Base-by-base conservation (phyloP, 2,329 filamentous ascomycete species). In the Chrysoporthe puriensis region DNA sequence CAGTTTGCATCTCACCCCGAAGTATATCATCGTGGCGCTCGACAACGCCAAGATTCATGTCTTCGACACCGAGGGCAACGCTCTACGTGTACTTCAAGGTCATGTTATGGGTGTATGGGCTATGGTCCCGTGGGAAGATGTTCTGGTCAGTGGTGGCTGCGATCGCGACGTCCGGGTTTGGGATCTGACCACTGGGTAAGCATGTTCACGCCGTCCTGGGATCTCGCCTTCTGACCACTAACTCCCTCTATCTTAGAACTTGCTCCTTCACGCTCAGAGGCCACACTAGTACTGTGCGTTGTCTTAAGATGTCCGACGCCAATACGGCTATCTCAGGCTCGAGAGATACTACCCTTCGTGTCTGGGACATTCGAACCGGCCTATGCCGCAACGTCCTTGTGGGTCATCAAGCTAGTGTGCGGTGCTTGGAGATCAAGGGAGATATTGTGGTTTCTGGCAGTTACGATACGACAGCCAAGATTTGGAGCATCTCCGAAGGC, bases 61-160 rank as follows among this genome's bases (percentile, higher is more conserved):
- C 36, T 99, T 98, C 76, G 93, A 98, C 77, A 94, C 93, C 0
- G 89, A 96, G 72, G 96, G 96, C 44, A 90, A 94, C 73, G 89
- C 93, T 71, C 90, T 97, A 73, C 93, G 94, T 77, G 97, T 93
- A 2, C 82, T 99, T 40, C 91, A 96, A 76, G 96, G 96, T 13
- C 96, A 99, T 81, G 92, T 98, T 57, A 99, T 99, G 96, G 96
- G 96, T 52, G 96, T 99, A 26, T 99, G 96, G 96, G 96, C 96
- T 61, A 98, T 99, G 95, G 94, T 99, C 34, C 96, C 96, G 7
- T 97, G 94, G 92, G 95, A 93, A 69, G 95, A 99, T 77, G 91
- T 93, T 64, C 85, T 99, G 70, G 96, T 99, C 69, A 97, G 94
- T 74, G 96, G 96, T 74, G 96, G 96, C 6, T 99, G 96, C 77